Evolutionary conservation across 2,329 filamentous ascomycete species (phyloP), one percentile per base, ranked within the genome.

Genomic region (Tolypocladium album): DNA sequence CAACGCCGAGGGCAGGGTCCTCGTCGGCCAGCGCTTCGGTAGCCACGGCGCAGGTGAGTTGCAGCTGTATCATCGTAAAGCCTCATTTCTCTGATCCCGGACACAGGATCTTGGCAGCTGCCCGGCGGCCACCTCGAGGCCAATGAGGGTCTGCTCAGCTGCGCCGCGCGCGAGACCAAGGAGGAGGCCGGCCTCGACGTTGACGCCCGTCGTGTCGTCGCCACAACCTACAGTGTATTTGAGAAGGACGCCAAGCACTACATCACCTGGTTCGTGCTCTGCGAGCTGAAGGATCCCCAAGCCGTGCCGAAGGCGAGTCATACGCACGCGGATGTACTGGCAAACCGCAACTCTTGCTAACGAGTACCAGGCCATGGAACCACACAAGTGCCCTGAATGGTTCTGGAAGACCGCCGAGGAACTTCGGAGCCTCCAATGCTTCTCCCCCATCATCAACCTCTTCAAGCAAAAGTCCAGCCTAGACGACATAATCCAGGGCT

Each of bases 121-220:
- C 88, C 89, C 0, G 89, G 89, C 27, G 90, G 89, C 0, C 88
- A 93, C 66, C 80, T 92, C 20, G 89, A 93, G 62, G 81, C 82
- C 60, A 81, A 82, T 62, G 89, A 93, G 69, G 77, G 77, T 1
- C 79, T 84, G 39, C 76, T 84, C 24, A 70, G 72, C 0, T 91
- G 88, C 61, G 88, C 88, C 0, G 79, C 74, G 55, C 81, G 89
- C 4, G 89, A 93, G 71, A 77, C 82, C 0, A 68, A 83, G 0
- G 89, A 93, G 69, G 89, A 93, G 68, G 90, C 89, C 0, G 87
- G 82, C 0, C 76, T 91, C 0, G 66, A 72, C 0, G 76, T 91
- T 1, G 75, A 70, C 1, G 76, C 80, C 8, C 56, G 82, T 42
- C 77, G 75, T 55, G 79, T 88, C 45, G 64, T 87, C 0, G 82